Percentiles rank a stretch among this genome's conserved stretches.
phyloP scores from a whole-genome alignment of 2,329 filamentous ascomycete genomes.

The Epichloe coenophiala region DNA sequence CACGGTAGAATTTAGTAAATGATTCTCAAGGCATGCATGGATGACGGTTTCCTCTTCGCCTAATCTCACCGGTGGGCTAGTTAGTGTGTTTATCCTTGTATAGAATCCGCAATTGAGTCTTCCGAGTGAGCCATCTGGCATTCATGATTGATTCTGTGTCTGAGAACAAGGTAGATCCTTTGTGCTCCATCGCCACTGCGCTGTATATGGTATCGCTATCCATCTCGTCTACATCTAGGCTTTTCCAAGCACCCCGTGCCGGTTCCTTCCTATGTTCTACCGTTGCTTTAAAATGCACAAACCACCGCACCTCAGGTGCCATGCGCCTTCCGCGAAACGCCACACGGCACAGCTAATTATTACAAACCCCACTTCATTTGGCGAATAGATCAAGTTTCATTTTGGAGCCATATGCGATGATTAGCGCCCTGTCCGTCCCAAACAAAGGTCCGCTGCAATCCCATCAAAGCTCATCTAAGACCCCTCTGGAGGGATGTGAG shows the following conservation, averaged over 20 bases:
- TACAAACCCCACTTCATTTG: neutral
- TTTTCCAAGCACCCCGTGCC: neutral
- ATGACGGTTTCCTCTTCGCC: too few species aligned
- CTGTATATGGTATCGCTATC: neutral
- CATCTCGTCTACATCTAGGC: neutral
- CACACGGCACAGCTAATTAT: neutral
- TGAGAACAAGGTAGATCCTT: too few species aligned
- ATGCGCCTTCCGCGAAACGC: neutral
- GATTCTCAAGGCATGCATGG: too few species aligned
- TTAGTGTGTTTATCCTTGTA: too few species aligned
- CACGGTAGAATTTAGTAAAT: too few species aligned
- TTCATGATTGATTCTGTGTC: too few species aligned
- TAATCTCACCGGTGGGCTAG: too few species aligned
- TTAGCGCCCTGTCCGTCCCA: neutral
- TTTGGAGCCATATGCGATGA: too few species aligned
- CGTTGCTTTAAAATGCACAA: neutral
- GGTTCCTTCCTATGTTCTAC: neutral
- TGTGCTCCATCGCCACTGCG: neutral
- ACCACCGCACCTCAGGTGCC: neutral
- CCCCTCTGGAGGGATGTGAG: slow-evolving; percentile 25
- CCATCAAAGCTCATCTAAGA: neutral
- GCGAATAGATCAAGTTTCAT: neutral
- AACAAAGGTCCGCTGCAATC: neutral
- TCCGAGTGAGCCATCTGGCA: too few species aligned
- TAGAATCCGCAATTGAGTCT: too few species aligned